Conservation (phyloP, 163 green algal genomes). For the Volvox carteri region DNA sequence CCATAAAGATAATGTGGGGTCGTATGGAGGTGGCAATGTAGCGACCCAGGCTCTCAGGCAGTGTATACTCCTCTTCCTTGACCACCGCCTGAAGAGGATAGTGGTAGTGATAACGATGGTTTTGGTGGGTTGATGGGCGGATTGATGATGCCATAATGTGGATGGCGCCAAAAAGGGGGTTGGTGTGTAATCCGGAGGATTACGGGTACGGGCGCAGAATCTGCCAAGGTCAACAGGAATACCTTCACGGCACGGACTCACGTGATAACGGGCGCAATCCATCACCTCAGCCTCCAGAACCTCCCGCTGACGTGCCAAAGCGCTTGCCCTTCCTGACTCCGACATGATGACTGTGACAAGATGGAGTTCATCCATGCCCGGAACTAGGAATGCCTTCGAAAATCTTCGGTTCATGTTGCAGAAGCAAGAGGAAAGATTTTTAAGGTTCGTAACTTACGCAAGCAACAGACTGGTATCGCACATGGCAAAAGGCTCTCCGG, state of each 20-base stretch:
- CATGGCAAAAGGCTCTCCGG: too few relatives aligned
- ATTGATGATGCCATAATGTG: too few relatives aligned
- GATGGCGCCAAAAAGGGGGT: too few relatives aligned
- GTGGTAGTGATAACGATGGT: too few relatives aligned
- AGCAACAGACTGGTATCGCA: too few relatives aligned
- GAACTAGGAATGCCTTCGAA: conserved; percentile 21
- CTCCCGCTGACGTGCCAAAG: conserved; percentile 20
- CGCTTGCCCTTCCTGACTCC: background rate
- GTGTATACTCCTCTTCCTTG: conserved; percentile 42
- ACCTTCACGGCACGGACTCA: conserved; percentile 7
- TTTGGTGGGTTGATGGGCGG: too few relatives aligned
- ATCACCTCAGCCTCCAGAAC: conserved; percentile 10
- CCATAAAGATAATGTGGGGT: conserved; percentile 47
- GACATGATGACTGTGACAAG: conserved; percentile 33
- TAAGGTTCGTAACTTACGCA: too few relatives aligned
- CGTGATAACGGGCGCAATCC: conserved; percentile 14
- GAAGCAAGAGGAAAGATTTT: background rate
- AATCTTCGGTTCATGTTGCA: background rate
- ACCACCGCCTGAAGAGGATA: background rate
- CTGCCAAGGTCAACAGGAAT: background rate
- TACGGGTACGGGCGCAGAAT: background rate
- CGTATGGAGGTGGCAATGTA: background rate
- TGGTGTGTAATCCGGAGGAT: background rate
- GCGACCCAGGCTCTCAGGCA: conserved; percentile 26
- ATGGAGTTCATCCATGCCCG: conserved; percentile 32